phyloP scores from a whole-genome alignment of 208 protist species.

The Leishmania aethiopica region DNA sequence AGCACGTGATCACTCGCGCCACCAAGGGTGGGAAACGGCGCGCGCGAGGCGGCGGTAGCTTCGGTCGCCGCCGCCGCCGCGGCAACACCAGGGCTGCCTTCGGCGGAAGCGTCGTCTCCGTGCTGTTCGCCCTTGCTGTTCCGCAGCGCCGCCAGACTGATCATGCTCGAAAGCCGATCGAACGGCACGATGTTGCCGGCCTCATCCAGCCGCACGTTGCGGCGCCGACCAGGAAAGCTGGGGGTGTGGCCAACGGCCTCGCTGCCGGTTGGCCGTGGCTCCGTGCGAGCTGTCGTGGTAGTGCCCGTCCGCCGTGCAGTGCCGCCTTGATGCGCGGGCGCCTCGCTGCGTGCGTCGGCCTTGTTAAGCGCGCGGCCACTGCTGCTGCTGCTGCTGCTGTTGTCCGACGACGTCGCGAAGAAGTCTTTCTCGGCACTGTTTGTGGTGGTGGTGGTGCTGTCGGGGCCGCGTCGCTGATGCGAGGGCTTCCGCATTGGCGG shows the following conservation, averaged over 20 bases:
- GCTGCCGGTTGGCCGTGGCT: background rate
- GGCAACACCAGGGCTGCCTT: background rate
- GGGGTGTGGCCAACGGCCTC: background rate
- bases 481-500: background rate
- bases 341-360: background rate
- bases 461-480: background rate
- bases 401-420: conserved; percentile 18
- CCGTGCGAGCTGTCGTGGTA: background rate
- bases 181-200: conserved; percentile 30
- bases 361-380: background rate
- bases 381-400: background rate
- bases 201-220: conserved; percentile 26
- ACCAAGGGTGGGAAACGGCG: background rate
- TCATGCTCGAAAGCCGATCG: conserved; percentile 4
- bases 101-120: conserved; percentile 1
- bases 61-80: background rate
- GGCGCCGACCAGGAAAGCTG: conserved; percentile 19
- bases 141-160: background rate
- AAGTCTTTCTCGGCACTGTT: conserved; percentile 32
- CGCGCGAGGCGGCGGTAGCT: background rate
- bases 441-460: conserved; percentile 18
- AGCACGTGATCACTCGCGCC: background rate
- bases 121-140: background rate
- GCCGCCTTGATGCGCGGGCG: background rate
- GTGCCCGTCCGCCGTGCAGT: too few relatives aligned